Conservation (phyloP, 345 rosid genomes). For the Jatropha curcas region DNA sequence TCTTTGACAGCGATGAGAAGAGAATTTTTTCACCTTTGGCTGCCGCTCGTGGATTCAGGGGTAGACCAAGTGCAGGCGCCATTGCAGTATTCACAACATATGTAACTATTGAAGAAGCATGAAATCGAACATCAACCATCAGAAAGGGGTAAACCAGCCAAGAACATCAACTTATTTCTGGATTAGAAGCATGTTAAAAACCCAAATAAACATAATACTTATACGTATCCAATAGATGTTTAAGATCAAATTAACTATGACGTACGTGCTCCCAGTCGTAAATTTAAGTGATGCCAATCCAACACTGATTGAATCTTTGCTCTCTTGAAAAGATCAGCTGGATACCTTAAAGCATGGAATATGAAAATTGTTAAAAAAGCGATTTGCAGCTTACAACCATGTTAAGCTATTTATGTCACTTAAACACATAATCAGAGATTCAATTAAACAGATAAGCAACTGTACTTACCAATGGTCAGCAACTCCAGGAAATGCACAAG, state of each 20-base stretch:
- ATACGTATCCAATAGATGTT: background rate
- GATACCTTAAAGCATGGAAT: slow-evolving; percentile 56
- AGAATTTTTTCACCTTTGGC: slow-evolving; percentile 62
- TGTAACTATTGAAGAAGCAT: slow-evolving; percentile 47
- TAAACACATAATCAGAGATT: background rate
- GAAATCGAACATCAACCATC: no score
- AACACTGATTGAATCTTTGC: slow-evolving; percentile 78
- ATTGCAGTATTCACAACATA: slow-evolving; percentile 44
- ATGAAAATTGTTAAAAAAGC: slow-evolving; percentile 1
- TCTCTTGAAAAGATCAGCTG: slow-evolving; percentile 74
- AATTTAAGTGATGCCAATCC: slow-evolving; percentile 86
- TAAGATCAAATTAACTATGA: slow-evolving; percentile 4
- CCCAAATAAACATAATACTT: no score
- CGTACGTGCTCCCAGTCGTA: slow-evolving; percentile 72
- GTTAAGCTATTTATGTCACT: background rate
- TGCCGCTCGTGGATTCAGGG: slow-evolving; percentile 58
- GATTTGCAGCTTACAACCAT: background rate
- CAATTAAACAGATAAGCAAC: background rate
- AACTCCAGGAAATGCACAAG: slow-evolving; percentile 75
- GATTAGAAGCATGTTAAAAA: background rate
- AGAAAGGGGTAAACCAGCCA: no score
- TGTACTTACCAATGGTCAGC: slow-evolving; percentile 72
- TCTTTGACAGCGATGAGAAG: slow-evolving; percentile 47
- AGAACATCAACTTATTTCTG: no score
- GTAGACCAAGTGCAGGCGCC: slow-evolving; percentile 58